phyloP scores from a whole-genome alignment of 495 filamentous ascomycete genomes.

The Massariosphaeria phaeospora region DNA sequence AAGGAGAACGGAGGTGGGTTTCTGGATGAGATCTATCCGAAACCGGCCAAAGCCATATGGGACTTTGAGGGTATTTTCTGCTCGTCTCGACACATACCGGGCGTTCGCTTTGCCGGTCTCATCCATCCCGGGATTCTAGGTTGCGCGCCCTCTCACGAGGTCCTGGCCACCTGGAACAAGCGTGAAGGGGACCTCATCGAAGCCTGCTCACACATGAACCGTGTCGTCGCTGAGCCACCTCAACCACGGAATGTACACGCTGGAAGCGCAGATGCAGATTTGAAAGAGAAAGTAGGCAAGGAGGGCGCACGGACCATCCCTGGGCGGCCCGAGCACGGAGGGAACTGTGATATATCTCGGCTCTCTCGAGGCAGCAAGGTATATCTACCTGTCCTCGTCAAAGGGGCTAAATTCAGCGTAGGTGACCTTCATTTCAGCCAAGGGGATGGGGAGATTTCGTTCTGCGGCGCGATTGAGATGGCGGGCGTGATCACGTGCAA shows the following conservation, averaged over 20 bases:
- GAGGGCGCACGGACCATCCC: slow-evolving; percentile 90
- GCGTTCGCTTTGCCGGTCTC: slow-evolving; percentile 45
- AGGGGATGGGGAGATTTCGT: slow-evolving; percentile 90
- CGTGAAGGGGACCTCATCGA: slow-evolving; percentile 75
- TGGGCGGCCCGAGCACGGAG: slow-evolving; percentile 62
- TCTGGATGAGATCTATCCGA: slow-evolving; percentile 82
- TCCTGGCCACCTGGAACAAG: slow-evolving; percentile 72
- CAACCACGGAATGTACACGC: slow-evolving; percentile 66
- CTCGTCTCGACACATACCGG: slow-evolving; percentile 81
- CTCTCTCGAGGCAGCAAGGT: slow-evolving; percentile 79
- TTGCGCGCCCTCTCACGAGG: slow-evolving; percentile 70
- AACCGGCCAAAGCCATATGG: slow-evolving; percentile 86
- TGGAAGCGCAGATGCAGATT: slow-evolving; percentile 55
- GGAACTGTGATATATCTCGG: slow-evolving; percentile 80
- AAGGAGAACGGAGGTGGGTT: slow-evolving; percentile 86
- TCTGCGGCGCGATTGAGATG: slow-evolving; percentile 98
- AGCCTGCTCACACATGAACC: slow-evolving; percentile 57
- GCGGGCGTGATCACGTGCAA: slow-evolving; percentile 89
- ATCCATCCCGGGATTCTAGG: slow-evolving; percentile 95
- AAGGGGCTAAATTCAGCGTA: slow-evolving; percentile 86
- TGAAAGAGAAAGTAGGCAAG: slow-evolving; percentile 69
- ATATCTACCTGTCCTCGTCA: slow-evolving; percentile 80
- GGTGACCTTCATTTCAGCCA: slow-evolving; percentile 89
- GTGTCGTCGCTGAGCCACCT: slow-evolving; percentile 77
- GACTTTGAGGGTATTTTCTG: slow-evolving; percentile 96